Evolutionary conservation across 139 green algal genomes (phyloP), one percentile per base, ranked within the genome.

Genomic region (Zygnema cylindricum): DNA sequence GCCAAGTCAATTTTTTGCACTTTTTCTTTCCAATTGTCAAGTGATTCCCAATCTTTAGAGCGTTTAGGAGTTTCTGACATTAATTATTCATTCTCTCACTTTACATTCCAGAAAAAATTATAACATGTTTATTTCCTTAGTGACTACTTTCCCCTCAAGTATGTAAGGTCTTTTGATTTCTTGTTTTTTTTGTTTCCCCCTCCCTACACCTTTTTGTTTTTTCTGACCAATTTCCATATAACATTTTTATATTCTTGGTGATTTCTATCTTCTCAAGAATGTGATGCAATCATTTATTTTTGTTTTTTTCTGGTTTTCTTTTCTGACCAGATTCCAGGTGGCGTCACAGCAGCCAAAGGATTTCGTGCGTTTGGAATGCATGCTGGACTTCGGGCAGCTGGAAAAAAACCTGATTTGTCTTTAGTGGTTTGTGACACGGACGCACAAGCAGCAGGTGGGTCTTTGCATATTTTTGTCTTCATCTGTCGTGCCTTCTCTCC

Each of bases 301-400:
- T 79, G 3, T 54, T 43, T 79, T 7, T 41, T 43, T 79, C 11
- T 79, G 71, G 36, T 43, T 79, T 79, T 79, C 21, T 79, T 79
- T 41, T 79, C 16, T 87, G 35, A 35, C 43, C 85, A 90, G 85
- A 89, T 92, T 3, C 57, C 73, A 7, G 92, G 90, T 21, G 92
- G 92, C 25, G 92, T 93, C 76, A 84, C 42, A 54, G 87, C 97
- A 0, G 91, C 97, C 16, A 96, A 96, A 91, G 97, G 97, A 43
- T 99, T 99, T 94, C 96, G 95, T 73, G 96, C 96, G 25, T 43
- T 93, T 95, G 97, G 95, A 49, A 97, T 96, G 82, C 95, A 95
- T 69, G 96, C 93, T 0, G 94, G 93, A 0, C 92, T 99, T 63
- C 93, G 97, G 16, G 95, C 95, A 22, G 89, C 82, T 0, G 95